Conservation (phyloP, 306 rosid species). For the Mucuna pruriens region DNA sequence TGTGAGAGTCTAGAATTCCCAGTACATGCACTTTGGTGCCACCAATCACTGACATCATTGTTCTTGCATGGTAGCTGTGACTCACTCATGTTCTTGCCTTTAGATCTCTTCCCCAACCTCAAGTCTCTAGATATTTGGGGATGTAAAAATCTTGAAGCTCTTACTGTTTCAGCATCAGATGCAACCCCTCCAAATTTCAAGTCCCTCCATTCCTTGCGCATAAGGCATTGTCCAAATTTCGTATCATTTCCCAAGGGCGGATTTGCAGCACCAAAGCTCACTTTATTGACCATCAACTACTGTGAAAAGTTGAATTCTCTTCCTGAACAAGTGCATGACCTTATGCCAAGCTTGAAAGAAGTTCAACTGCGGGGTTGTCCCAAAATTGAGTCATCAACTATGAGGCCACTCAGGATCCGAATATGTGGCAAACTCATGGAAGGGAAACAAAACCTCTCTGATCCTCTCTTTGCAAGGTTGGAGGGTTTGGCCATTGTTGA, state of each 20-base stretch:
- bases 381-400: conserved; percentile 36
- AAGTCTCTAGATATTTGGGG: conserved; percentile 39
- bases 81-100: conserved; percentile 38
- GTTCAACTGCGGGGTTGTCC: conserved; percentile 44
- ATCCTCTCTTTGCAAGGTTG: conserved; percentile 47
- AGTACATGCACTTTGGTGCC: not conserved
- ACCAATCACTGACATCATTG: conserved; percentile 36
- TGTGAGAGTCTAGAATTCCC: conserved; percentile 35
- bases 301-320: conserved; percentile 48
- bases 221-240: conserved; percentile 42
- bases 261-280: conserved; percentile 40
- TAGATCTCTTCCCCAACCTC: conserved; percentile 46
- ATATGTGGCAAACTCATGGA: conserved; percentile 42
- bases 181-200: not conserved
- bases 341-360: conserved; percentile 44
- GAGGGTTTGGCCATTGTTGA: conserved; percentile 16
- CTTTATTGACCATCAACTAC: conserved; percentile 24
- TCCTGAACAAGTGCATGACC: conserved; percentile 41
- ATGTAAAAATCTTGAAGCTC: conserved; percentile 40
- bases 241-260: conserved; percentile 42
- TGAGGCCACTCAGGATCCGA: conserved; percentile 38
- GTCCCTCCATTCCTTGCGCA: conserved; percentile 32
- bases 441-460: conserved; percentile 47
- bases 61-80: conserved; percentile 37
- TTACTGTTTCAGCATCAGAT: conserved; percentile 34